phyloP scores from a whole-genome alignment of 1,284 basidiomycete genomes.

The Sanghuangporus baumii region DNA sequence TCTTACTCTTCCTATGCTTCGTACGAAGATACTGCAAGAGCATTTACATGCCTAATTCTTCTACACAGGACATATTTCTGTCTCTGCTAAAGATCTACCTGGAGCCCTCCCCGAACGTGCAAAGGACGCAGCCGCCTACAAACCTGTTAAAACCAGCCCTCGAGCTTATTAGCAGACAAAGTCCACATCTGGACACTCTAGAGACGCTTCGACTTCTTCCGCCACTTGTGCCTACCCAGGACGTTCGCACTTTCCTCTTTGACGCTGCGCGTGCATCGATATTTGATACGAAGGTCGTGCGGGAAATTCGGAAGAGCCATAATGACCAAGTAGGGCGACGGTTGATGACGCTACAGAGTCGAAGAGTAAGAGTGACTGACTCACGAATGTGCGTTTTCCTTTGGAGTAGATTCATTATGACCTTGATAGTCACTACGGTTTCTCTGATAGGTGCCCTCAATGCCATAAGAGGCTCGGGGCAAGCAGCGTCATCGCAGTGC shows the following conservation, averaged over 20 bases:
- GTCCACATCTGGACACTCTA: slow-evolving; percentile 72
- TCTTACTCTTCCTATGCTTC: slow-evolving; percentile 3
- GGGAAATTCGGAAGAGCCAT: slow-evolving; percentile 62
- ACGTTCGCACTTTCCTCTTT: slow-evolving; percentile 75
- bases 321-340: slow-evolving; percentile 68
- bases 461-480: slow-evolving; percentile 94
- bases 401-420: not conserved
- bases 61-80: slow-evolving; percentile 70
- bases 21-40: slow-evolving; percentile 77
- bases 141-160: slow-evolving; percentile 76
- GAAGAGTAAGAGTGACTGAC: slow-evolving; percentile 87
- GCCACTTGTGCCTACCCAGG: slow-evolving; percentile 75
- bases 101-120: slow-evolving; percentile 43
- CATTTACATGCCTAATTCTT: slow-evolving; percentile 57
- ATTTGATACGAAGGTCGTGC: slow-evolving; percentile 66
- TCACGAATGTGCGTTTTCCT: slow-evolving; percentile 67
- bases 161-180: slow-evolving; percentile 78
- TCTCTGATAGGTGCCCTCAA: slow-evolving; percentile 73
- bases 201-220: slow-evolving; percentile 85
- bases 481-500: slow-evolving; percentile 93
- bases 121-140: slow-evolving; percentile 28
- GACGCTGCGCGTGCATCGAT: slow-evolving; percentile 65
- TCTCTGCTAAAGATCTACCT: slow-evolving; percentile 87
- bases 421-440: not conserved
- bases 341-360: slow-evolving; percentile 72